Percentiles rank a stretch among this genome's conserved stretches.
These are phyloP conservation scores for Claviceps africana DNA, from an alignment of 2,329 filamentous ascomycete species.

Conservation along the genomic window DNA sequence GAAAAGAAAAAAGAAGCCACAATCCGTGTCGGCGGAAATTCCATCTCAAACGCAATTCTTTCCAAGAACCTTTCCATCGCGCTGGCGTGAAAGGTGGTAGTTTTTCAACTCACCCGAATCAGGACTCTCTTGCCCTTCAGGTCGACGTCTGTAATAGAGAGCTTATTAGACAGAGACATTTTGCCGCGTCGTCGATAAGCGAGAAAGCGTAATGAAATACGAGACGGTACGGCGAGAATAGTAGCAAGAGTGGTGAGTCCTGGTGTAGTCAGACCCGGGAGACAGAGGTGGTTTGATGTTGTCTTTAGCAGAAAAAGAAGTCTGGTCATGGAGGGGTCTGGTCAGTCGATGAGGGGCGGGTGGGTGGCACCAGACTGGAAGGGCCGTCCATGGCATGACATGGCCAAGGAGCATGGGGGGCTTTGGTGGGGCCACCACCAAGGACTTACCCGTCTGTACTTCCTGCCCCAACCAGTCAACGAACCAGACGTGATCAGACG, in stretches of 20 bases:
- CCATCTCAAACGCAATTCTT: no score
- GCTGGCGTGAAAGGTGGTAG: neutral
- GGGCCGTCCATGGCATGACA: no score
- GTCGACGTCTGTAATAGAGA: constrained; percentile 90
- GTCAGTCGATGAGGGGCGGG: neutral
- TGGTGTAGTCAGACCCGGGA: neutral
- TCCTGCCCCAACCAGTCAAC: neutral
- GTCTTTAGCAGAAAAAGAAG: neutral
- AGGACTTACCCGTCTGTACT: neutral
- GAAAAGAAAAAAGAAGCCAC: no score
- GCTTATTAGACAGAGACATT: constrained; percentile 98
- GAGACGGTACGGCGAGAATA: neutral
- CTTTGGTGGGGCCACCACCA: constrained; percentile 1
- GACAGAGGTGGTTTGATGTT: neutral
- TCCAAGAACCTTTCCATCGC: no score
- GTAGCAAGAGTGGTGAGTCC: neutral
- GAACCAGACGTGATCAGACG: no score
- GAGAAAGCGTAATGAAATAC: neutral
- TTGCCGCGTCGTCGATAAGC: constrained; percentile 17
- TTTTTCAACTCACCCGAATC: constrained; percentile 61
- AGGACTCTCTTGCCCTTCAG: constrained; percentile 97
- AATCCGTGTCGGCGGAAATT: no score
- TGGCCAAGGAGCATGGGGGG: neutral
- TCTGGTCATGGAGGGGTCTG: constrained; percentile 5
- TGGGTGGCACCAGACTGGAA: no score